Percentiles rank a stretch among this genome's conserved stretches.
Conservation (phyloP, 768 basidiomycete species). For the Termitomyces titanicus region DNA sequence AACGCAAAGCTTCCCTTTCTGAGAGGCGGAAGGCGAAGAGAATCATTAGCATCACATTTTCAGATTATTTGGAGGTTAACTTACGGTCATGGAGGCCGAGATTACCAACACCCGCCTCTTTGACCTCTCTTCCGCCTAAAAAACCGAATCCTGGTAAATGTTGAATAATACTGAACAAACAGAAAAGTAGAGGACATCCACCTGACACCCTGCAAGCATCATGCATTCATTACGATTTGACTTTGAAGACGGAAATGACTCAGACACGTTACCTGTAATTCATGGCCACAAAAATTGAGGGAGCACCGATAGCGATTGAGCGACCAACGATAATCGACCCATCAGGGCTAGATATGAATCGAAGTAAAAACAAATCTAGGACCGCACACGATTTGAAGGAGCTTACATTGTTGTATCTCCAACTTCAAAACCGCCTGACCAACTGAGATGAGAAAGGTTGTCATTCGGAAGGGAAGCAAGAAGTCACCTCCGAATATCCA, state of each 20-base stretch:
- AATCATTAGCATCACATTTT: not conserved
- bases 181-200: not conserved
- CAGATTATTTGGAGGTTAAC: conserved; percentile 10
- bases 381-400: not conserved
- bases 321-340: conserved; percentile 39
- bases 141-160: conserved; percentile 41
- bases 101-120: conserved; percentile 51
- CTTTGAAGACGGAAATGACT: not conserved
- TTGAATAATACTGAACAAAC: not conserved
- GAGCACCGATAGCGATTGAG: conserved; percentile 38
- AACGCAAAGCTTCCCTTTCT: conserved; percentile 57
- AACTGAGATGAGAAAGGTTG: not conserved
- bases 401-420: conserved; percentile 1
- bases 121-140: conserved; percentile 48
- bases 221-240: not conserved
- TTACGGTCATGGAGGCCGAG: conserved; percentile 65
- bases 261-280: conserved; percentile 42
- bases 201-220: not conserved
- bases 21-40: not conserved
- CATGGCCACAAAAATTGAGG: conserved; percentile 51
- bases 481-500: conserved; percentile 47
- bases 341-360: conserved; percentile 30
- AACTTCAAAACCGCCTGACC: conserved; percentile 5
- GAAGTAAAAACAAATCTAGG: not conserved
- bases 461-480: not conserved